phyloP scores from a whole-genome alignment of 192 early-diverging fungal genomes.

The Backusella mclennaniae region DNA sequence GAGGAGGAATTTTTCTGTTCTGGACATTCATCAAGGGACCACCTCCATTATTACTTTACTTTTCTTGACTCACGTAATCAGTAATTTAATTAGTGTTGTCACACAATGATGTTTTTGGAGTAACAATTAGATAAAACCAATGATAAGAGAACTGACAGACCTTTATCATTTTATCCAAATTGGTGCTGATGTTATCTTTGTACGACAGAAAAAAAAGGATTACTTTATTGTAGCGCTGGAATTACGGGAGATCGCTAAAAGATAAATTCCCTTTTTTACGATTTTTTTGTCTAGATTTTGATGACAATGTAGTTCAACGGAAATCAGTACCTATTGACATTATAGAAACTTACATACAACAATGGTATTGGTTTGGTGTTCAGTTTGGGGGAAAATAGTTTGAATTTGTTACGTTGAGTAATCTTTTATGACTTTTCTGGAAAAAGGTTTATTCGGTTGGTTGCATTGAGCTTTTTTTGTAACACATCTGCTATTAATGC shows the following conservation, averaged over 20 bases:
- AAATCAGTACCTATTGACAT: too few relatives aligned
- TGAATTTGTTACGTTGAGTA: not conserved
- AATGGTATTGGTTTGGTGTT: not conserved
- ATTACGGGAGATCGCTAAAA: not conserved
- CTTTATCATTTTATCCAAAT: constrained; percentile 6
- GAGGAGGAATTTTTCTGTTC: too few relatives aligned
- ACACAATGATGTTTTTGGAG: not conserved
- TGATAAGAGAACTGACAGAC: constrained; percentile 1
- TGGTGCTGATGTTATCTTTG: not conserved
- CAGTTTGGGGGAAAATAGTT: not conserved
- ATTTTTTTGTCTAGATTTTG: not conserved
- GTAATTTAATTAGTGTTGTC: not conserved
- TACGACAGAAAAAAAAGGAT: not conserved
- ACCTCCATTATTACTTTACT: not conserved
- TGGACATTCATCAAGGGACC: too few relatives aligned
- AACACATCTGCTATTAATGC: not conserved
- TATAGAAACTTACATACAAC: not conserved
- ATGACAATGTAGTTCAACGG: not conserved
- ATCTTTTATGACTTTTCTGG: not conserved
- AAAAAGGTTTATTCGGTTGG: not conserved
- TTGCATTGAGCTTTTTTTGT: not conserved
- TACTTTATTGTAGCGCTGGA: not conserved
- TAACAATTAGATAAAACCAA: not conserved
- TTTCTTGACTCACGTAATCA: not conserved
- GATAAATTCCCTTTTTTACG: not conserved